Evolutionary conservation across 148 eudicot species (phyloP).

Genomic region (Camellia sinensis): DNA sequence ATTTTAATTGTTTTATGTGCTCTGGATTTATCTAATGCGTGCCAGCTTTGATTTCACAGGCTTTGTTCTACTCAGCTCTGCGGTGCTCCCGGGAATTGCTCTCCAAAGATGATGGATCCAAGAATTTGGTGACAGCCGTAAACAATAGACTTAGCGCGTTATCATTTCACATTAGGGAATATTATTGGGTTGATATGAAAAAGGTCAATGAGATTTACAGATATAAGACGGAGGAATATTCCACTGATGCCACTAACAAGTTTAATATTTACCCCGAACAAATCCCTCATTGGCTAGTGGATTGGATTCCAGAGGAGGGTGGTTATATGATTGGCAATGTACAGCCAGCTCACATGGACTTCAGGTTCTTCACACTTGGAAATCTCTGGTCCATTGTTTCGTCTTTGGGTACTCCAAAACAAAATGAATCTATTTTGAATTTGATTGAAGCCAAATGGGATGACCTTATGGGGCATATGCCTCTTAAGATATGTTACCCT

Average conservation of each 20-base stretch:
- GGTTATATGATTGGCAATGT: slow-evolving; percentile 94
- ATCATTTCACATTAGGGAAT: slow-evolving; percentile 91
- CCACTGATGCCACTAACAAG: slow-evolving; percentile 82
- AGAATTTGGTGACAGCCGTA: slow-evolving; percentile 64
- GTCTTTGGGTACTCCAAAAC: slow-evolving; percentile 89
- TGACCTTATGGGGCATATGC: slow-evolving; percentile 81
- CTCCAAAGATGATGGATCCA: slow-evolving; percentile 60
- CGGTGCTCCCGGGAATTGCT: slow-evolving; percentile 88
- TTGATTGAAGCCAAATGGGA: slow-evolving; percentile 89
- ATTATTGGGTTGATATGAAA: slow-evolving; percentile 91
- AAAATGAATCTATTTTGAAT: slow-evolving; percentile 71
- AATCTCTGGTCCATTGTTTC: slow-evolving; percentile 89
- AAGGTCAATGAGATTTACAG: slow-evolving; percentile 90
- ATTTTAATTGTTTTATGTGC: not conserved
- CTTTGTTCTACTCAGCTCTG: slow-evolving; percentile 84
- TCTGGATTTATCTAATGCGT: not conserved
- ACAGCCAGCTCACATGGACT: slow-evolving; percentile 99
- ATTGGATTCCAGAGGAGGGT: slow-evolving; percentile 89
- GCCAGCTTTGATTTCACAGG: slow-evolving; percentile 33
- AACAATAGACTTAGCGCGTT: slow-evolving; percentile 88
- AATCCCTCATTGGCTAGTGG: slow-evolving; percentile 91
- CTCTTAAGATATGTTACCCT: slow-evolving; percentile 86
- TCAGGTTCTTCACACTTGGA: slow-evolving; percentile 89
- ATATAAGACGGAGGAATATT: slow-evolving; percentile 93
- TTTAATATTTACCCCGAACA: slow-evolving; percentile 96